These are phyloP conservation scores for Mallotus repandus DNA, from an alignment of 441 rosid genomes.

Conservation along the genomic window DNA sequence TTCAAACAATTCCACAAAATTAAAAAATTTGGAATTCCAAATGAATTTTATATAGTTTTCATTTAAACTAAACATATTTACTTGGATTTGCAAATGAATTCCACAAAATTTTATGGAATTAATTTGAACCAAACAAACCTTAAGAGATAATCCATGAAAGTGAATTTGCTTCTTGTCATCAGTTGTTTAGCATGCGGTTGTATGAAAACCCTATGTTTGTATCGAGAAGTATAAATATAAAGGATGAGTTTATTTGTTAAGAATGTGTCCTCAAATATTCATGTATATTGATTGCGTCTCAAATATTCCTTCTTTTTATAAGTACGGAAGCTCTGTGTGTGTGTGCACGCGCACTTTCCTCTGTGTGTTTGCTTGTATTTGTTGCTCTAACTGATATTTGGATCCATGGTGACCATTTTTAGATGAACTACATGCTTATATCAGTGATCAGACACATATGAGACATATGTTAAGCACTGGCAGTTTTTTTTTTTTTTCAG, in stretches of 20 bases:
- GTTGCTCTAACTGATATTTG: not conserved
- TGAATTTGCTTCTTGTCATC: not conserved
- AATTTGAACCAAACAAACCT: too few species aligned
- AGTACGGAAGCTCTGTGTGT: not conserved
- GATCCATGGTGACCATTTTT: not conserved
- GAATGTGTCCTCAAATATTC: not conserved
- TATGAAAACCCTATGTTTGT: not conserved
- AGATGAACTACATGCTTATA: not conserved
- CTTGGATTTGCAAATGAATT: too few species aligned
- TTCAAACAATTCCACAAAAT: too few species aligned
- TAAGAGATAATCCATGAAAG: not conserved
- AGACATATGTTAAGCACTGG: not conserved
- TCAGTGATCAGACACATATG: not conserved
- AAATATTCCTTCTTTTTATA: not conserved
- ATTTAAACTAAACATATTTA: too few species aligned
- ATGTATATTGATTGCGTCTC: not conserved
- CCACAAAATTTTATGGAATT: too few species aligned
- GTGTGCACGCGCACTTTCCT: too few species aligned
- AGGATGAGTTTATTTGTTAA: not conserved
- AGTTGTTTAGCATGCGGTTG: not conserved
- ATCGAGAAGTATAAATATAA: not conserved
- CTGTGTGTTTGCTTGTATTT: not conserved
- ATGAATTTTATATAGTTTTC: too few species aligned
- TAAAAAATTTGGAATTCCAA: too few species aligned
- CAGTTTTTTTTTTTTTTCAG: not conserved